phyloP scores from a whole-genome alignment of 345 rosid genomes.

The Nephelium lappaceum region DNA sequence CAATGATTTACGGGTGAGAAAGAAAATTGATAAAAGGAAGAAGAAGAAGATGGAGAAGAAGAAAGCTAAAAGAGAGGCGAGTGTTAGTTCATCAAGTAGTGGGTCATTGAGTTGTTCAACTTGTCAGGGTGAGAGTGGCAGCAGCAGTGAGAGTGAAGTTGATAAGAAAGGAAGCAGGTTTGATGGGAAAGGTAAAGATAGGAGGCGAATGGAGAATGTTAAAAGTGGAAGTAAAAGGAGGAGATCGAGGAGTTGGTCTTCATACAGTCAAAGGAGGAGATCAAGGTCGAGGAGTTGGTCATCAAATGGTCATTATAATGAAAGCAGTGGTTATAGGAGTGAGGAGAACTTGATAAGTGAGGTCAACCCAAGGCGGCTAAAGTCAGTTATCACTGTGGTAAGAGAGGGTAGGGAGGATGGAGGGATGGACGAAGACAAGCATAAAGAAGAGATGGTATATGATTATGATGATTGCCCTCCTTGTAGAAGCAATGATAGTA shows the following conservation, averaged over 20 bases:
- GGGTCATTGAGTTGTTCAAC: conserved; percentile 47
- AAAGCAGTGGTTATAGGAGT: conserved; percentile 31
- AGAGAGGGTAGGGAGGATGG: conserved; percentile 30
- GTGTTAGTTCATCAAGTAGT: conserved; percentile 45
- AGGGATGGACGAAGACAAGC: conserved; percentile 32
- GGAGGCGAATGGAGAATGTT: conserved; percentile 29
- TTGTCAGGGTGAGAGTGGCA: conserved; percentile 27
- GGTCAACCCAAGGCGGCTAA: conserved; percentile 46
- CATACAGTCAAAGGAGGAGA: conserved; percentile 31
- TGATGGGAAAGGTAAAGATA: conserved; percentile 32
- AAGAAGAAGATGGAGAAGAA: conserved; percentile 46
- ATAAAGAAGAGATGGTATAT: conserved; percentile 51
- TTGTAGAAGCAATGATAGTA: conserved; percentile 51
- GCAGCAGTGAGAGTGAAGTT: conserved; percentile 46
- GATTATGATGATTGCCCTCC: conserved; percentile 62
- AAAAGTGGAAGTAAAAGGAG: conserved; percentile 25
- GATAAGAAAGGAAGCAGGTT: conserved; percentile 38
- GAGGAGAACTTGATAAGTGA: conserved; percentile 39
- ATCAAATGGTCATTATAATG: conserved; percentile 28
- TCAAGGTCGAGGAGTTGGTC: conserved; percentile 44
- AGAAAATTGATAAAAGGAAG: conserved; percentile 41
- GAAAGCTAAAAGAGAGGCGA: conserved; percentile 45
- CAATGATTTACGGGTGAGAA: conserved; percentile 30
- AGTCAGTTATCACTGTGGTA: conserved; percentile 55
- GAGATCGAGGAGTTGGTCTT: conserved; percentile 42